Percentiles rank a stretch among this genome's conserved stretches.
Evolutionary conservation across 164 flowering plant genomes (phyloP).

Genomic region (Akebia trifoliata): DNA sequence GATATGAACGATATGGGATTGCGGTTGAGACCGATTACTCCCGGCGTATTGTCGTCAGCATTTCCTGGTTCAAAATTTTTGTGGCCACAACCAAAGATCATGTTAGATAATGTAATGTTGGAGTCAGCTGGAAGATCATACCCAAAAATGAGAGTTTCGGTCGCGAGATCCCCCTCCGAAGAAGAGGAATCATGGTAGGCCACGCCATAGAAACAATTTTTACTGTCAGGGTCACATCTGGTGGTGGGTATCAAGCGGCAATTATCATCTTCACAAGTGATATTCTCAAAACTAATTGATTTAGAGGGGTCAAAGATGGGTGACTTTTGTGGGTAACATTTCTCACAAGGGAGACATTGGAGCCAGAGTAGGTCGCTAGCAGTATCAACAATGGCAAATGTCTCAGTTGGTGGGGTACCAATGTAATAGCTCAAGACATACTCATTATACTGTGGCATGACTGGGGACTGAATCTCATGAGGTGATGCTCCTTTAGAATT

Average conservation of each 20-base stretch:
- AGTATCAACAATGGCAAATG: not conserved
- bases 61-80: not conserved
- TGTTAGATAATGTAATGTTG: not conserved
- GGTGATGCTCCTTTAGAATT: not conserved
- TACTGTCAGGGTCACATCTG: not conserved
- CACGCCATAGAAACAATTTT: not conserved
- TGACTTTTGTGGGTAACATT: not conserved
- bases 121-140: not conserved
- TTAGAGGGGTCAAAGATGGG: conserved; percentile 3
- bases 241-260: not conserved
- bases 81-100: conserved; percentile 6
- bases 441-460: not conserved
- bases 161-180: not conserved
- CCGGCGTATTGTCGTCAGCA: not conserved
- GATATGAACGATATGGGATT: not conserved
- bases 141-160: not conserved
- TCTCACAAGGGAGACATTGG: conserved; percentile 3
- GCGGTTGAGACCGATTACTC: not conserved
- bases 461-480: not conserved
- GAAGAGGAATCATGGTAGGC: not conserved
- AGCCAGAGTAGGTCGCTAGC: not conserved
- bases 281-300: not conserved
- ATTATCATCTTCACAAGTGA: not conserved
- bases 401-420: not conserved
- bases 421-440: not conserved